Percentiles rank a stretch among this genome's conserved stretches.
Evolutionary conservation across 768 basidiomycete genomes (phyloP).

Genomic region (Cyathus striatus): DNA sequence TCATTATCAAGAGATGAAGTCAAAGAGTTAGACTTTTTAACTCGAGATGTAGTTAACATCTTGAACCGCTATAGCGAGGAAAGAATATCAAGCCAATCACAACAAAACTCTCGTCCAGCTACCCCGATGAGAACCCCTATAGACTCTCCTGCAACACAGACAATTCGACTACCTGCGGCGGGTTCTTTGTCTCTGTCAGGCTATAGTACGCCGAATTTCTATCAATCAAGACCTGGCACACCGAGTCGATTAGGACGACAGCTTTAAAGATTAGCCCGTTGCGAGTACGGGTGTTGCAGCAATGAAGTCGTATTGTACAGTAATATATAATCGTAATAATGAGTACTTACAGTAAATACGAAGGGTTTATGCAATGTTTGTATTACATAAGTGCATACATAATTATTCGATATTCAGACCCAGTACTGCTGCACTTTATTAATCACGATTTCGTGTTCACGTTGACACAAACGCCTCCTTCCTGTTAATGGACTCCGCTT

Average conservation of each 20-base stretch:
- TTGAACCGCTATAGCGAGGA: constrained; percentile 71
- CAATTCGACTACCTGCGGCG: constrained; percentile 25
- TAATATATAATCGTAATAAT: too few species aligned
- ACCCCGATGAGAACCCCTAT: constrained; percentile 41
- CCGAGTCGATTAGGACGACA: constrained; percentile 50
- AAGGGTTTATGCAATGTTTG: too few species aligned
- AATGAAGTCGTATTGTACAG: too few species aligned
- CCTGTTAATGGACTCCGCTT: too few species aligned
- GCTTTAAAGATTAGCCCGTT: constrained; percentile 12
- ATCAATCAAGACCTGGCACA: constrained; percentile 55
- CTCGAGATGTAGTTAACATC: constrained; percentile 68
- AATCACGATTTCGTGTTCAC: too few species aligned
- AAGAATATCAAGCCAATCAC: constrained; percentile 50
- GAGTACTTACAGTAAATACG: too few species aligned
- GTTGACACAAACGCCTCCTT: too few species aligned
- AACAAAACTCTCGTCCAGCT: constrained; percentile 57
- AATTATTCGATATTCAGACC: too few species aligned
- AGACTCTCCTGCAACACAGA: constrained; percentile 40
- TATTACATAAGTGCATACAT: too few species aligned
- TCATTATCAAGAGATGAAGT: constrained; percentile 66
- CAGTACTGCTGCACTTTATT: too few species aligned
- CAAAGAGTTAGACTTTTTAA: constrained; percentile 69
- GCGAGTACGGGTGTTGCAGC: background rate
- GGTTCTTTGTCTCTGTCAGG: constrained; percentile 57
- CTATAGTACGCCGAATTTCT: constrained; percentile 48